A percentile compares a stretch with the other conserved stretches of the same genome.
These are phyloP conservation scores for Ulmus americana DNA, from an alignment of 331 rosid species.

Conservation along the genomic window DNA sequence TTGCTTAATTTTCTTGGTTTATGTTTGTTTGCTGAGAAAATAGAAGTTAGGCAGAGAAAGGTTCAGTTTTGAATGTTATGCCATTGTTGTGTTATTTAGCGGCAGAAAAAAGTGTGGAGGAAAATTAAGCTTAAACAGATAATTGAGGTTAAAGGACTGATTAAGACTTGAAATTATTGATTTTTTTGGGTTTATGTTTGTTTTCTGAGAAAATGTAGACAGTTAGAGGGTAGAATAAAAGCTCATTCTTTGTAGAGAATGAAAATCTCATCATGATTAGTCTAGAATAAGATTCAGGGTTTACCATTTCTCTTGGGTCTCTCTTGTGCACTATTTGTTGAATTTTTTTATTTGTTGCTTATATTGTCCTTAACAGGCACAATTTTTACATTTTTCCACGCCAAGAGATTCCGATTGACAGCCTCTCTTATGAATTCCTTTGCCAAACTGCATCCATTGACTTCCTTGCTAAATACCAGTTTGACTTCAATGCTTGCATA, in stretches of 20 bases:
- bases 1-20: neutral
- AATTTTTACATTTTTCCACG: conserved; percentile 86
- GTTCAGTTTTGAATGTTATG: neutral
- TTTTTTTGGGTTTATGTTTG: neutral
- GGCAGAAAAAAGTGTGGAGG: no score
- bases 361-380: conserved; percentile 44
- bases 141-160: neutral
- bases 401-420: conserved; percentile 47
- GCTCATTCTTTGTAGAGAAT: neutral
- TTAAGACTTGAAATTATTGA: neutral
- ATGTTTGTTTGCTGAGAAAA: neutral
- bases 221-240: neutral
- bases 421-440: conserved; percentile 59
- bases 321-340: neutral
- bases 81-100: neutral
- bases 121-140: neutral
- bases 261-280: neutral
- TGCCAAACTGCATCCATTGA: conserved; percentile 85
- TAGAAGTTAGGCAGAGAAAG: neutral
- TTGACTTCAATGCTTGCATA: conserved; percentile 82
- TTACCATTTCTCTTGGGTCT: neutral
- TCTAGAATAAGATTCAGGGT: neutral
- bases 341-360: neutral
- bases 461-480: conserved; percentile 85
- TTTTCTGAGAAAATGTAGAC: neutral